Conservation (phyloP, 2,329 filamentous ascomycete species). For the Fusarium sp. region DNA sequence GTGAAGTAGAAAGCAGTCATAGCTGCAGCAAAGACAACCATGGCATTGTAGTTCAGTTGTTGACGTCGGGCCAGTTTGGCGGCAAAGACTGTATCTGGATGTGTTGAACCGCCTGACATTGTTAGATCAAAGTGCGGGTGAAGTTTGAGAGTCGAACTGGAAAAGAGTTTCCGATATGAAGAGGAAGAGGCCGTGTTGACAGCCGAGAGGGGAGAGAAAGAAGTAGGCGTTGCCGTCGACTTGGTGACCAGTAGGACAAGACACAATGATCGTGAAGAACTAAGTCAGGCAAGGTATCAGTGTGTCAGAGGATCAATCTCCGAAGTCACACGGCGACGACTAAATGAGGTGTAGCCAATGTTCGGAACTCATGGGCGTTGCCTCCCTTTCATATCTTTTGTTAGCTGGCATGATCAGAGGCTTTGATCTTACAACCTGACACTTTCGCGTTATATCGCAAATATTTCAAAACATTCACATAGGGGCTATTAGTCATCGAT, state of each 20-base stretch:
- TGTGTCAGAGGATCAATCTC: constrained; percentile 21
- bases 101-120: constrained; percentile 25
- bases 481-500: not conserved
- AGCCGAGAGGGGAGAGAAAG: not conserved
- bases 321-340: constrained; percentile 20
- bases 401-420: not conserved
- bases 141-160: not conserved
- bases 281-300: constrained; percentile 12
- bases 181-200: not conserved
- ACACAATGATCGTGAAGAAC: constrained; percentile 26
- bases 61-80: constrained; percentile 35
- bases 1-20: constrained; percentile 23
- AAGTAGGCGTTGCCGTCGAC: constrained; percentile 15
- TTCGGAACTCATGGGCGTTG: not conserved
- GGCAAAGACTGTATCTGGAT: constrained; percentile 28
- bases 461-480: not conserved
- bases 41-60: constrained; percentile 39
- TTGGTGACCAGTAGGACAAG: constrained; percentile 25
- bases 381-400: constrained; percentile 3
- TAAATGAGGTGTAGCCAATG: constrained; percentile 8
- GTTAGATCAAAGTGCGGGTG: not conserved
- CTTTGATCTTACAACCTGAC: not conserved
- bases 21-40: constrained; percentile 33
- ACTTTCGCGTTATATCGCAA: not conserved
- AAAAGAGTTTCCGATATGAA: not conserved